phyloP scores from a whole-genome alignment of 2,329 filamentous ascomycete species.

The Alternaria triticina region DNA sequence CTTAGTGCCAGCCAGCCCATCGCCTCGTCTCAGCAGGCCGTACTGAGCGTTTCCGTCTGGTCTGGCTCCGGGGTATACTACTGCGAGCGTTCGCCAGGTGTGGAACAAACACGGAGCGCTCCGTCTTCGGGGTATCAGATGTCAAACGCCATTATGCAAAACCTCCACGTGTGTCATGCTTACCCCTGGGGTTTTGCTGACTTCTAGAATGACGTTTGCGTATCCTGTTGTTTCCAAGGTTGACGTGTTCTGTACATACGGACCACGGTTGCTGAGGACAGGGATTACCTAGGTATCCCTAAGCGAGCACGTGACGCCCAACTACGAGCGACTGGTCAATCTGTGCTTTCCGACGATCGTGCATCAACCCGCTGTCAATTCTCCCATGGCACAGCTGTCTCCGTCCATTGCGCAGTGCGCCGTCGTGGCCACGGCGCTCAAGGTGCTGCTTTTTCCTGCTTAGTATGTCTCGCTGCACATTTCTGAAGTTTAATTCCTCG shows the following conservation, averaged over 20 bases:
- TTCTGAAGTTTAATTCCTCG: not conserved
- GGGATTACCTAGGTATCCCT: not conserved
- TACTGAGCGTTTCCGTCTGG: slow-evolving; percentile 9
- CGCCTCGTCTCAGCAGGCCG: slow-evolving; percentile 7
- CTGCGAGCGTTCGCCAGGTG: not conserved
- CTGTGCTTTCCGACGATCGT: slow-evolving; percentile 26
- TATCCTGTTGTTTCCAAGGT: slow-evolving; percentile 7
- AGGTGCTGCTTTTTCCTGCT: slow-evolving; percentile 89
- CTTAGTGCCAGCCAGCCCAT: slow-evolving; percentile 12
- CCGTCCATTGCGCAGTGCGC: slow-evolving; percentile 91
- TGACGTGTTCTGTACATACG: slow-evolving; percentile 3
- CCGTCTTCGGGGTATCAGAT: slow-evolving; percentile 3
- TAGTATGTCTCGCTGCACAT: slow-evolving; percentile 70
- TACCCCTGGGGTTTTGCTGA: slow-evolving; percentile 3
- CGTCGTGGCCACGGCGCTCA: slow-evolving; percentile 84
- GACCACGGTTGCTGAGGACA: not conserved
- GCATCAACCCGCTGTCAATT: slow-evolving; percentile 29
- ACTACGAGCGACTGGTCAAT: slow-evolving; percentile 22
- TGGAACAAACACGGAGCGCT: slow-evolving; percentile 4
- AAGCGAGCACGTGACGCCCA: slow-evolving; percentile 22
- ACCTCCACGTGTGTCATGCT: not conserved
- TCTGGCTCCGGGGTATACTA: not conserved
- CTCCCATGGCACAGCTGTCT: slow-evolving; percentile 76
- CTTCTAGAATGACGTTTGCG: slow-evolving; percentile 13
- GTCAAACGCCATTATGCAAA: slow-evolving; percentile 14